Evolutionary conservation across 139 green algal species (phyloP), one percentile per base, ranked within the genome.

Genomic region (Coccomyxa sp.): DNA sequence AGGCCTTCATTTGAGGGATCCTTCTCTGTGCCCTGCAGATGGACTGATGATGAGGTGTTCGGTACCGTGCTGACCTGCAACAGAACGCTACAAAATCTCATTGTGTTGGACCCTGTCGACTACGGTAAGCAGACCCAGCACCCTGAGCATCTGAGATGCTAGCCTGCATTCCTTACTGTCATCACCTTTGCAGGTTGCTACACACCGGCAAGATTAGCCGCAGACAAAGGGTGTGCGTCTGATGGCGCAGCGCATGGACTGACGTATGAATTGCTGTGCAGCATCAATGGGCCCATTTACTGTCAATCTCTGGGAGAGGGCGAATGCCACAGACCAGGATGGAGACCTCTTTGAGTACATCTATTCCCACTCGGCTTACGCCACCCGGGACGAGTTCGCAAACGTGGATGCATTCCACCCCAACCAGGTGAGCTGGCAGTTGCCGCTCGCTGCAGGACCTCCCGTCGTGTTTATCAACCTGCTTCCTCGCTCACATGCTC

Each of bases 241-340:
- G n/a, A n/a, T n/a, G n/a, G n/a, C n/a, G n/a, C n/a, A n/a, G n/a
- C n/a, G n/a, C n/a, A 35, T 22, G 4, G 7, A 35, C 24, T 7
- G 68, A 10, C 68, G 10, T 37, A 16, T 72, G 68, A 36, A 8
- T 36, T 16, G 7, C 6, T 72, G 4, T 72, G 68, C 77, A 81
- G 89, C 78, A 24, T 75, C 75, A 24, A 77, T 68, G 6, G 89
- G 90, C 18, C 68, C 80, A 50, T 91, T 92, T 71, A 76, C 89
- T 2, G 33, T 94, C 31, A 91, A 89, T 70, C n/a, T 94, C 3
- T 94, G 90, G 90, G 75, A 91, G 69, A 87, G 78, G 55, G 64
- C 84, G 7, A 76, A 76, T 35, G 44, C 24, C 39, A 74, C 54
- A 39, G 76, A 75, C 18, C 55, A 73, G 34, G 58, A 24, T 55